These are phyloP conservation scores for Fraxinus dipetala DNA, from an alignment of 305 asterid genomes.

Conservation along the genomic window DNA sequence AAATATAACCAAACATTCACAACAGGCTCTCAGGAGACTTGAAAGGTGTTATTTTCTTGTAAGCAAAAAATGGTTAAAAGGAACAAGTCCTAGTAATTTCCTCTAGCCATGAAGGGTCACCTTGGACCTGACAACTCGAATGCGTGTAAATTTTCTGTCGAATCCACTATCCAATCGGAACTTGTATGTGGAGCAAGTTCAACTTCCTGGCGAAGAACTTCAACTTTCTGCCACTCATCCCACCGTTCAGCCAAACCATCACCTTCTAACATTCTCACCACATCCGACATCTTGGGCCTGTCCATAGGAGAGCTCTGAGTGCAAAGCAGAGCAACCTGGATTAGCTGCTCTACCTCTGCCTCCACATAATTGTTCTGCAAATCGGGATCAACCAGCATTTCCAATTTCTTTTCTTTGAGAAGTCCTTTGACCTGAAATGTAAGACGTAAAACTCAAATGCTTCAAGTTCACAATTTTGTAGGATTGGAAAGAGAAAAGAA, in stretches of 20 bases:
- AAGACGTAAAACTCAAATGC: background rate
- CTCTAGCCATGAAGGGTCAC: conserved; percentile 32
- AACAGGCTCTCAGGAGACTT: conserved; percentile 22
- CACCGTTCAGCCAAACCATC: conserved; percentile 85
- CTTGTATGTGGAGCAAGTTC: conserved; percentile 44
- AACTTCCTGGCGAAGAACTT: conserved; percentile 68
- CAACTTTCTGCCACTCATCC: conserved; percentile 94
- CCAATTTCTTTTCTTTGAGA: conserved; percentile 62
- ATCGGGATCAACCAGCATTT: conserved; percentile 73
- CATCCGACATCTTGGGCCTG: conserved; percentile 89
- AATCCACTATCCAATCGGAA: conserved; percentile 70
- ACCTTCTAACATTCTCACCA: conserved; percentile 86
- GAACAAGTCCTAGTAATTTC: conserved; percentile 22
- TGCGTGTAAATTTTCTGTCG: conserved; percentile 64
- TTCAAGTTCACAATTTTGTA: background rate
- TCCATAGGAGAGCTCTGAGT: conserved; percentile 71
- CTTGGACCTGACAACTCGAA: conserved; percentile 83
- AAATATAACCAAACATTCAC: conserved; percentile 25
- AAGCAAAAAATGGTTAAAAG: conserved; percentile 1
- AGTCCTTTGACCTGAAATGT: conserved; percentile 69
- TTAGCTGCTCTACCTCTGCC: conserved; percentile 72
- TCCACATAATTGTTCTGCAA: conserved; percentile 52
- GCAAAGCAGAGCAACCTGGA: conserved; percentile 85
- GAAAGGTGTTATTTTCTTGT: conserved; percentile 3
- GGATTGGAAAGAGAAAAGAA: background rate